Evolutionary conservation across 176 grass and related monocot genomes (phyloP).

Genomic region (Musa schizocarpa): DNA sequence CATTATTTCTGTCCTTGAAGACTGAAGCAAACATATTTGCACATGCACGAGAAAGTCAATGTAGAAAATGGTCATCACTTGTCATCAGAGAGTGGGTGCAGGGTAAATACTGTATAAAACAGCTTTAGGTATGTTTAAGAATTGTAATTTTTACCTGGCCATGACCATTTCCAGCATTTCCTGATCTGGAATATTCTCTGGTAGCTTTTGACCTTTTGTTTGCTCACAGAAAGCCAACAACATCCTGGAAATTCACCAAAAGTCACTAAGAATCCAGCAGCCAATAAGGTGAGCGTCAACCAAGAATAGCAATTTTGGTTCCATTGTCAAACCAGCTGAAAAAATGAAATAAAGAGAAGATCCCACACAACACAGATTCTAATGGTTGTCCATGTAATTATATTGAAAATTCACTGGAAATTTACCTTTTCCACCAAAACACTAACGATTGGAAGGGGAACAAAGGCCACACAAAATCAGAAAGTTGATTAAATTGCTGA

Average conservation of each 20-base stretch:
- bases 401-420: neutral
- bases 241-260: slow-evolving; percentile 48
- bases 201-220: slow-evolving; percentile 46
- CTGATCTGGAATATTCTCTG: slow-evolving; percentile 40
- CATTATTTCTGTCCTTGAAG: neutral
- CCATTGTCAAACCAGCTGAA: too few relatives aligned
- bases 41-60: neutral
- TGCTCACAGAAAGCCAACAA: slow-evolving; percentile 72
- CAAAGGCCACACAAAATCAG: neutral
- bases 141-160: slow-evolving; percentile 36
- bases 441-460: neutral
- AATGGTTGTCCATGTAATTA: neutral
- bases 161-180: slow-evolving; percentile 63
- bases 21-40: neutral
- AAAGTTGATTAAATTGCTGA: neutral
- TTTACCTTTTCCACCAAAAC: neutral
- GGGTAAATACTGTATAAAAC: neutral
- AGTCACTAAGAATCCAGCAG: neutral
- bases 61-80: neutral
- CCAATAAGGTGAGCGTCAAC: neutral
- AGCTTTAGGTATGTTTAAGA: neutral
- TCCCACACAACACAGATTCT: too few relatives aligned
- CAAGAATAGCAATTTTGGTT: neutral
- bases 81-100: neutral
- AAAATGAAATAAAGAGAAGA: too few relatives aligned